Percentiles rank a stretch among this genome's conserved stretches.
phyloP scores from a whole-genome alignment of 2,329 filamentous ascomycete genomes.

The Pyrenochaeta sp. region DNA sequence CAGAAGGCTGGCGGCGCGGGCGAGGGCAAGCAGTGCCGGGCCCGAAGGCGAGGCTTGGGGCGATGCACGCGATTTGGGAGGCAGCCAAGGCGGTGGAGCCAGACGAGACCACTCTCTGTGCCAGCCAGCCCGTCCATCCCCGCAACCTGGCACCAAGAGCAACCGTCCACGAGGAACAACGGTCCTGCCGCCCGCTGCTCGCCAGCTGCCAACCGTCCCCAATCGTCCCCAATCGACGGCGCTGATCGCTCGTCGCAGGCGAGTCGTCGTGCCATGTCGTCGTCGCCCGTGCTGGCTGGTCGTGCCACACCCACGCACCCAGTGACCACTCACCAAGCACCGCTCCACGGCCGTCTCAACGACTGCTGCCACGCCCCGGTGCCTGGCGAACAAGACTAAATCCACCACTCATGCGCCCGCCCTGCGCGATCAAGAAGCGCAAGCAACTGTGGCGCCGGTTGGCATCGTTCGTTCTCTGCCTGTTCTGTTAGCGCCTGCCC shows the following conservation, averaged over 20 bases:
- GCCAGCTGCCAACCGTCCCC: no score
- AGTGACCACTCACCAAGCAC: no score
- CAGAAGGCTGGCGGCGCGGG: slow-evolving; percentile 9
- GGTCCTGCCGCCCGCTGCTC: slow-evolving; percentile 1
- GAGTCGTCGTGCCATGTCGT: no score
- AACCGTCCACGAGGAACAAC: slow-evolving; percentile 8
- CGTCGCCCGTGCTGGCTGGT: no score
- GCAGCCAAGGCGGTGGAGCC: background rate
- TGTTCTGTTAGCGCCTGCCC: slow-evolving; percentile 18
- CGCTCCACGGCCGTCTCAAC: no score
- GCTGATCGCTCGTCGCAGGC: no score
- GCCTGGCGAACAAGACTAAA: slow-evolving; percentile 9
- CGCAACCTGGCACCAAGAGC: slow-evolving; percentile 3
- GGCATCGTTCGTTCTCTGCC: slow-evolving; percentile 7
- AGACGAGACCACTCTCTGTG: no score
- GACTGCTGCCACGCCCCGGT: slow-evolving; percentile 3
- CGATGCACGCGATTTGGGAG: slow-evolving; percentile 1
- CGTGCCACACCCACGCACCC: no score
- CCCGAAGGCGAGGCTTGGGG: slow-evolving; percentile 19
- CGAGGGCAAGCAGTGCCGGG: slow-evolving; percentile 14
- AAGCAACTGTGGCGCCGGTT: slow-evolving; percentile 14
- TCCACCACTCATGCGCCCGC: slow-evolving; percentile 14
- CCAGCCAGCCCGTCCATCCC: no score
- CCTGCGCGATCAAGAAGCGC: slow-evolving; percentile 10
- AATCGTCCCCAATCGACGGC: no score